Conservation (phyloP, 2,329 filamentous ascomycete genomes). For the Hysterium pulicare region DNA sequence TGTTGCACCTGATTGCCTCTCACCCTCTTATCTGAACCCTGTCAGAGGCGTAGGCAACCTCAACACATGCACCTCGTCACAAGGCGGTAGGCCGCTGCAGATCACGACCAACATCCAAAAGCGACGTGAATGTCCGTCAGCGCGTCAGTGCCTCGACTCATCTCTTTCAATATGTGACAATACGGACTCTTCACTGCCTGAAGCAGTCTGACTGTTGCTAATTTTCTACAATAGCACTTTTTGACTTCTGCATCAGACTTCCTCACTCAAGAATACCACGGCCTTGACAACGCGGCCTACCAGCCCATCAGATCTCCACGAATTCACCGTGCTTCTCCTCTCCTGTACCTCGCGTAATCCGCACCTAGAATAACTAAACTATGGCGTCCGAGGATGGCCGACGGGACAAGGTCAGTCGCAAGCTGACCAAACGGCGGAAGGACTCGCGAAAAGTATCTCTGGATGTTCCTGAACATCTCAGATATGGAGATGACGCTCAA, state of each 20-base stretch:
- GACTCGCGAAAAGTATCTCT: constrained; percentile 39
- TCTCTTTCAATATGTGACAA: constrained; percentile 31
- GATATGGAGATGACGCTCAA: constrained; percentile 57
- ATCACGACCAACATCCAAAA: constrained; percentile 15
- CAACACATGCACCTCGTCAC: constrained; percentile 10
- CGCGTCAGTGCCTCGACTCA: constrained; percentile 26
- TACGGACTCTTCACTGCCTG: constrained; percentile 20
- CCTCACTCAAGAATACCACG: too few species aligned
- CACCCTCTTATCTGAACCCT: constrained; percentile 15
- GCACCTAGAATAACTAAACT: too few species aligned
- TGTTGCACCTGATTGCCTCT: not conserved
- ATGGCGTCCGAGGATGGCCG: constrained; percentile 35
- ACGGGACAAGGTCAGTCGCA: constrained; percentile 24
- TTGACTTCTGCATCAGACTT: too few species aligned
- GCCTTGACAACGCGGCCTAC: too few species aligned
- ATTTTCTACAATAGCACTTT: constrained; percentile 2
- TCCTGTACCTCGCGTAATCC: too few species aligned
- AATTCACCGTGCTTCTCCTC: too few species aligned
- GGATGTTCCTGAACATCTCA: constrained; percentile 57
- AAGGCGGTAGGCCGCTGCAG: constrained; percentile 1
- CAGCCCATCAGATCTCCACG: too few species aligned
- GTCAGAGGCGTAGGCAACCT: constrained; percentile 7
- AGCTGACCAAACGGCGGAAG: constrained; percentile 32
- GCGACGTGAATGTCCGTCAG: constrained; percentile 19
- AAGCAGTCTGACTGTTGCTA: constrained; percentile 22